Evolutionary conservation across 108 stramenopile species (phyloP), one percentile per base, ranked within the genome.

Genomic region (Pseudonitzschia multiseries): DNA sequence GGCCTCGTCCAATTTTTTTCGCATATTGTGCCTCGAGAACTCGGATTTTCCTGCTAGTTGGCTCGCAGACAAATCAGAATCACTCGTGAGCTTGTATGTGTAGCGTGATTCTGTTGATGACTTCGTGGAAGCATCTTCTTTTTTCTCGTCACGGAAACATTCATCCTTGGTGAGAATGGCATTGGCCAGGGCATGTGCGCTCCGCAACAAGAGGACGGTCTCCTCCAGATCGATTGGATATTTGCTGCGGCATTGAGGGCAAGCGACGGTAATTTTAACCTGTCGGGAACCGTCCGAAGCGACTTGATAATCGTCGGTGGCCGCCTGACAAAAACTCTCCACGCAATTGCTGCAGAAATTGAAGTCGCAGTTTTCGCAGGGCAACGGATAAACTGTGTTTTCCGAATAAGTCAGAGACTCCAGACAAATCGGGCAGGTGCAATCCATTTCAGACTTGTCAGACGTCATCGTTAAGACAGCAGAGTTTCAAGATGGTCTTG

Each of bases 241-340:
- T 41, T 90, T 86, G 15, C 70, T 56, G 12, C 93, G 84, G 61
- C 93, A 92, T 43, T 89, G 87, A 24, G 93, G 93, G 72, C 93
- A 94, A 20, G 81, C 68, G 10, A 94, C 64, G 26, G 72, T 80
- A 24, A 90, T 79, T 68, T 94, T 94, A 63, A 94, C 87, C 48
- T 90, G 93, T 0, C 86, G 69, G 29, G 83, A 89, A 29, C 93
- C 93, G 68, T 94, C 93, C 36, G 83, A 85, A 31, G 93, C 90
- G 69, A 77, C 74, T 79, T 90, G 81, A 69, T 87, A 94, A 66
- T 87, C 93, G 63, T 90, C 86, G 44, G 76, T 75, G 21, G 84
- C 79, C 20, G 86, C 78, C 32, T 69, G 17, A n/a, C 86, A 65
- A 57, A 93, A 79, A 46, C 69, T 62, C n/a, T 76, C 56, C 22